Evolutionary conservation across 148 eudicot genomes (phyloP).

Genomic region (Rhododendron ovatum): DNA sequence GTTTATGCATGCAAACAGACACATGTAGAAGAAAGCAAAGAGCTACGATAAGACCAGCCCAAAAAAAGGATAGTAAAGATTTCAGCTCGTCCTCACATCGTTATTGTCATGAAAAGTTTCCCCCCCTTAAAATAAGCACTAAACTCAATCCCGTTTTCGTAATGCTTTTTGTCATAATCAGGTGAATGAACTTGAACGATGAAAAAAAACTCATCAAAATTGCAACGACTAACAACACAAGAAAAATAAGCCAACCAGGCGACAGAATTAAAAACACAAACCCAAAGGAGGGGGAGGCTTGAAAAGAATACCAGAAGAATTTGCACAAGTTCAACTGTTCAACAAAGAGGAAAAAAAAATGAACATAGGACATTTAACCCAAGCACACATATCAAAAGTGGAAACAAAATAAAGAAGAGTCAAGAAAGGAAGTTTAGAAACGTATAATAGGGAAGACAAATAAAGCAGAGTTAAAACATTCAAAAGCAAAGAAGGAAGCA

Average conservation of each 20-base stretch:
- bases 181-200: neutral
- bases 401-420: neutral
- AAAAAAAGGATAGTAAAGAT: neutral
- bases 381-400: neutral
- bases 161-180: neutral
- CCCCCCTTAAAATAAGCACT: neutral
- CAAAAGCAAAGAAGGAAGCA: neutral
- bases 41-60: neutral
- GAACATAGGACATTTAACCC: neutral
- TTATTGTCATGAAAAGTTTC: neutral
- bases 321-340: neutral
- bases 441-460: neutral
- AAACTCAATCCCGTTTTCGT: neutral
- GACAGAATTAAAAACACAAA: neutral
- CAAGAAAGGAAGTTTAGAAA: slow-evolving; percentile 6
- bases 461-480: neutral
- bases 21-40: neutral
- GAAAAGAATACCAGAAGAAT: neutral
- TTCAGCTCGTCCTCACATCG: neutral
- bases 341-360: neutral
- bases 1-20: neutral
- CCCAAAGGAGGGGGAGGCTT: neutral
- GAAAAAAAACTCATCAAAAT: neutral
- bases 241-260: neutral
- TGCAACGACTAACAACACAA: neutral